Base-by-base conservation (phyloP, 2,329 filamentous ascomycete genomes). In the Lasiodiplodia sp. region DNA sequence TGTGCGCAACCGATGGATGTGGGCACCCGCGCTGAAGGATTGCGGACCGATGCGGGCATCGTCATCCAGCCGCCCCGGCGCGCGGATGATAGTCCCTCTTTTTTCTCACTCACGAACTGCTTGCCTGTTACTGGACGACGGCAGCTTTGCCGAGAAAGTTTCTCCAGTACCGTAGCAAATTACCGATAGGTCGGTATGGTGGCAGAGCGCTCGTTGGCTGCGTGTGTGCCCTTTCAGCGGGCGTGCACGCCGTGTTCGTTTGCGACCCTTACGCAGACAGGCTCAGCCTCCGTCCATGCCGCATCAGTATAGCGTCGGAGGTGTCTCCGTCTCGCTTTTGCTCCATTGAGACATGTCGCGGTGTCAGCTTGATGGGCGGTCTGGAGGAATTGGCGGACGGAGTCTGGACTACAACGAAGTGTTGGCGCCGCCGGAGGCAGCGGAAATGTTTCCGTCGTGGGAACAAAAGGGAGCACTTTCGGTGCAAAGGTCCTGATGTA, bases 101-200 rank as follows among this genome's bases (percentile, higher is more conserved):
- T 28, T 28, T 6, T 5, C 28, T 4, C 28, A 7, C 28, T 34
- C 31, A 34, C 31, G 31, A 34, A 34, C 31, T 34, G 31, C 31
- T 34, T 8, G 31, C 31, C 31, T 34, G 7, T 34, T 1, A 34
- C 31, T 34, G 31, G 31, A 34, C 28, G 14, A 23, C 11, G 37
- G 38, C 57, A 38, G 38, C 38, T 60, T 60, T 47, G 57, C 57
- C 57, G 57, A 60, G 23, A 34, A 34, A 34, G 31, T 34, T 34
- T 34, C 47, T 14, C 21, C 38, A 18, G 16, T 40, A 7, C 40
- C 44, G 57, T 21, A 31, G 57, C 57, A 60, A 60, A 60, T 60
- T 60, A 60, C 57, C 57, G 57, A 47, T 18, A 8, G 49, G 49
- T 21, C 37, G 57, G 47, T 23, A n/a, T 18, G 16, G 4, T 56